Evolutionary conservation across 1,139 yeast genomes (phyloP), one percentile per base, ranked within the genome.

Genomic region (Waltiozyma sp.): DNA sequence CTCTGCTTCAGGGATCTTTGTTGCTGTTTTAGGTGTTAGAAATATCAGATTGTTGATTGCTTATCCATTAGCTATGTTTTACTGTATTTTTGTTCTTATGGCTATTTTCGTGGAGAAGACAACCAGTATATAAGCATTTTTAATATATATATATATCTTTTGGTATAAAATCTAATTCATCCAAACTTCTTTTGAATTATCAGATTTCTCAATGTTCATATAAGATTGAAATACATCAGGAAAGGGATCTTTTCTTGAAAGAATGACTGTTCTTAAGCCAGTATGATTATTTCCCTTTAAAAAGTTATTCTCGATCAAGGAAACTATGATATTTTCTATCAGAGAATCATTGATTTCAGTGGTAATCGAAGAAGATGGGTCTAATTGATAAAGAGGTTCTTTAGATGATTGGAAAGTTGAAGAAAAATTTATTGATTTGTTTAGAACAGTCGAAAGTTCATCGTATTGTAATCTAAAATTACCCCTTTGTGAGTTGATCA

Each of bases 11-110:
- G 97, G 96, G 1, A 86, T 91, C 58, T 86, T 93, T 55, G 95
- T 88, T 47, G 77, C 91, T 11, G 89, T 86, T 31, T 69, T 91
- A 56, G 86, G 80, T 56, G 70, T 93, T 49, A 80, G 82, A 45
- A 86, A 88, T 54, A 95, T 91, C 52, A 76, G 98, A 56, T 81
- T 85, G 9, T 73, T 91, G 51, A 85, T 91, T 49, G 98, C 97
- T 2, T 91, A 93, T 61, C 99, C 99, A 1, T 70, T 91, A 56
- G 81, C 85, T 16, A 78, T 91, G 67, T 91, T 91, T 60, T 91
- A 93, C 68, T 79, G 89, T 44, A 93, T 91, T 4, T 93, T 93
- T 70, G 96, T 96, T 33, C 72, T 93, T 52, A 88, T 91, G 95
- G 94, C 97, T 6, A 82, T 93, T 38, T 91, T 91, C 59, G 93